Evolutionary conservation across 768 basidiomycete genomes (phyloP), one percentile per base, ranked within the genome.

Genomic region (Nidularia sp.): DNA sequence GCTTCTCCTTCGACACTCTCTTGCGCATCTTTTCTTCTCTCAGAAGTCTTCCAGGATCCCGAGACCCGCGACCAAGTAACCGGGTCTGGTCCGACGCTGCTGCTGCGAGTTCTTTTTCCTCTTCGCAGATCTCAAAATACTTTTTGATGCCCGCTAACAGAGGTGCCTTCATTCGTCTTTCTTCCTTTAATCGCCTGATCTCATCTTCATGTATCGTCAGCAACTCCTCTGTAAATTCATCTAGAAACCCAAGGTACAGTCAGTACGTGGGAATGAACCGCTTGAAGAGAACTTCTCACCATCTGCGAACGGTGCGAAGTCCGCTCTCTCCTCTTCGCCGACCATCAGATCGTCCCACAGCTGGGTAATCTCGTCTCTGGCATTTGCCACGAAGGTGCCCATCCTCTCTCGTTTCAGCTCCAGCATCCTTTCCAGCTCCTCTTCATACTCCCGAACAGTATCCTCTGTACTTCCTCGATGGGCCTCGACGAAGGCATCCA

Each of bases 21-120:
- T 98, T 98, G 50, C 96, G 79, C 87, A 96, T 93, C 78, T 97
- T 97, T 74, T 98, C 96, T 68, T 99, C 96, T 53, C 92, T 80
- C 49, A 98, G 70, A 34, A 99, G 69, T 15, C 92, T 75, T 5
- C 93, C 93, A 4, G 93, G 88, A 72, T 93, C 89, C 51, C 92
- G 77, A 2, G 85, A 72, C 29, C 90, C 91, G 61, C 90, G 79
- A 12, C 91, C 91, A 3, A 90, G 79, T 6, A 96, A 73, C 36
- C 93, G 81, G 12, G 80, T 83, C 61, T 93, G 91, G 61, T 96
- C 93, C 34, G 81, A 77, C 2, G 90, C 89, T 3, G 87, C 80
- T 2, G 83, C 84, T 41, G 86, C 89, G 31, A 98, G 76, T 61
- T 96, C 93, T 63, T 86, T 89, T 71, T 93, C 87, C 57, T 98